A percentile compares a stretch with the other conserved stretches of the same genome.
These are phyloP conservation scores for Elsinoe fawcettii DNA, from an alignment of 2,329 filamentous ascomycete genomes.

Conservation along the genomic window DNA sequence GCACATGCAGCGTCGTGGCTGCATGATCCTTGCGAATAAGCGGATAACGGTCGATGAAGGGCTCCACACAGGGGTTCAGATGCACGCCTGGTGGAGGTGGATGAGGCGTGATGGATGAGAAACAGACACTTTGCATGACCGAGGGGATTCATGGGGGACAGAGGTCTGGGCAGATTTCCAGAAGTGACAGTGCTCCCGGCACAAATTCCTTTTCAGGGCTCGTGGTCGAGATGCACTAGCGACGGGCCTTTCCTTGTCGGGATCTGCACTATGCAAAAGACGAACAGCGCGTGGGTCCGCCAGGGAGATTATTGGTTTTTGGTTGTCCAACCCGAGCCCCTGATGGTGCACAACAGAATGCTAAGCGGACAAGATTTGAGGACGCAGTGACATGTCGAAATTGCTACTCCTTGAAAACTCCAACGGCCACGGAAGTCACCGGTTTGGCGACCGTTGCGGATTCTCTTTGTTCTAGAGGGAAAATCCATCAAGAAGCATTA, in stretches of 20 bases:
- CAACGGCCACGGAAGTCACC: constrained; percentile 3
- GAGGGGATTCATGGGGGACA: not conserved
- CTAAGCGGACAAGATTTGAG: not conserved
- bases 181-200: not conserved
- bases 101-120: constrained; percentile 3
- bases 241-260: constrained; percentile 3
- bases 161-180: not conserved
- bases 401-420: not conserved
- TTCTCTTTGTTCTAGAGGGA: not conserved
- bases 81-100: not conserved
- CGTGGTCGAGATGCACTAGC: constrained; percentile 7
- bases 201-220: not conserved
- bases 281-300: not conserved
- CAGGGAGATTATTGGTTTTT: not conserved
- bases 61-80: not conserved
- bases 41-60: not conserved
- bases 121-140: constrained; percentile 1
- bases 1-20: constrained; percentile 1
- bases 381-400: not conserved
- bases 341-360: not conserved
- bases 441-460: not conserved
- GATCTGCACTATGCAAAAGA: constrained; percentile 3
- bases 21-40: constrained; percentile 2
- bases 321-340: not conserved
- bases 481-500: not conserved